phyloP scores from a whole-genome alignment of 2,329 filamentous ascomycete species.

The Epichloe scottii region DNA sequence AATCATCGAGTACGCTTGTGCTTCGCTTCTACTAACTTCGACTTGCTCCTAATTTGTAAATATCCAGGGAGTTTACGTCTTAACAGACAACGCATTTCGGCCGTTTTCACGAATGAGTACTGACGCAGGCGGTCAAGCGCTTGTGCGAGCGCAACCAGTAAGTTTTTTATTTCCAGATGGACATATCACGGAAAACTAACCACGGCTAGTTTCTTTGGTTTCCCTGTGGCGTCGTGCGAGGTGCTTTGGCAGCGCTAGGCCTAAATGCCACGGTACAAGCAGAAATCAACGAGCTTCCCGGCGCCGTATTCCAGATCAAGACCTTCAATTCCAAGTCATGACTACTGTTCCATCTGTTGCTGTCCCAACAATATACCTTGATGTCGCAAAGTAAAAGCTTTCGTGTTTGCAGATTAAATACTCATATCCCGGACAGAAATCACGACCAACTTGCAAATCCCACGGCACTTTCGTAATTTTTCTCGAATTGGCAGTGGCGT shows the following conservation, averaged over 20 bases:
- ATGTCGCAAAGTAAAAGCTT: background rate
- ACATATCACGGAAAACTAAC: background rate
- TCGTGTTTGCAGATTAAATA: background rate
- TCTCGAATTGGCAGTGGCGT: background rate
- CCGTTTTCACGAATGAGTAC: conserved; percentile 85
- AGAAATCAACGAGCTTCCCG: conserved; percentile 75
- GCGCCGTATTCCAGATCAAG: conserved; percentile 92
- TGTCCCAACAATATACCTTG: background rate
- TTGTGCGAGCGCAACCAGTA: conserved; percentile 68
- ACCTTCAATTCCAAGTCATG: conserved; percentile 57
- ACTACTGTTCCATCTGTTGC: conserved; percentile 4
- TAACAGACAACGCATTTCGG: conserved; percentile 86
- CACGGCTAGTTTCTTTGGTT: conserved; percentile 76
- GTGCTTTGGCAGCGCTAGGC: conserved; percentile 82
- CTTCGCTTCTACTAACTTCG: background rate
- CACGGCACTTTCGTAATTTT: background rate
- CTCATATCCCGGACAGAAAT: background rate
- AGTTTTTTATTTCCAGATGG: conserved; percentile 18
- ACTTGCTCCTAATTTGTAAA: background rate
- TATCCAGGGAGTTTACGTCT: conserved; percentile 74
- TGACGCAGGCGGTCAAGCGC: conserved; percentile 59
- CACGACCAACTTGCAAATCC: no score
- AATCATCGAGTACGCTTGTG: conserved; percentile 64
- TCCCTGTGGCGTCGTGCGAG: conserved; percentile 82
- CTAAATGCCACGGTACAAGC: conserved; percentile 86